phyloP scores from a whole-genome alignment of 2,329 filamentous ascomycete species.

The Aspergillus oerlinghausenensis region DNA sequence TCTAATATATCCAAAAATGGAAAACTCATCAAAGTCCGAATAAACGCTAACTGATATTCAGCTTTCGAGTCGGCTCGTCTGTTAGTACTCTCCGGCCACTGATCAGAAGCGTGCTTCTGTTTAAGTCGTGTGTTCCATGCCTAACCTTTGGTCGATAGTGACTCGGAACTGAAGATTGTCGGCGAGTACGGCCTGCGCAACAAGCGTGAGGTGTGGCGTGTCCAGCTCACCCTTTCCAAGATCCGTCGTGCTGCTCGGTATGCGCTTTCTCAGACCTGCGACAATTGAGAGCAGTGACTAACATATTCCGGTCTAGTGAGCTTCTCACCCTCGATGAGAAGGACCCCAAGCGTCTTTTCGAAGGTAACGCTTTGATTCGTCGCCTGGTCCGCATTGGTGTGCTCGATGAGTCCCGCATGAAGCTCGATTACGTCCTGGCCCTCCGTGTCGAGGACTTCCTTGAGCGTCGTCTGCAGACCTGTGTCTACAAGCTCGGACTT shows the following conservation, averaged over 20 bases:
- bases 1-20: constrained; percentile 8
- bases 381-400: constrained; percentile 99
- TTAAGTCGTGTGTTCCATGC: constrained; percentile 77
- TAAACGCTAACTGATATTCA: constrained; percentile 39
- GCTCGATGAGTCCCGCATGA: constrained; percentile 99
- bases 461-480: constrained; percentile 99
- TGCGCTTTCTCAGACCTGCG: constrained; percentile 27
- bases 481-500: constrained; percentile 99
- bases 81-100: constrained; percentile 95
- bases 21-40: constrained; percentile 8
- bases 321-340: constrained; percentile 99
- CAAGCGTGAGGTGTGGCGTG: constrained; percentile 99
- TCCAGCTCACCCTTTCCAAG: constrained; percentile 99
- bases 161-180: constrained; percentile 99
- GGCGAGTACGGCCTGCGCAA: constrained; percentile 99
- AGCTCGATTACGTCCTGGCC: constrained; percentile 99
- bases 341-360: constrained; percentile 99
- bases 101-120: constrained; percentile 95
- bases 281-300: constrained; percentile 1
- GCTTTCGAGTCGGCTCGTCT: constrained; percentile 99
- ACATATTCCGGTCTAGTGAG: constrained; percentile 61
- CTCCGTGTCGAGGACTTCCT: constrained; percentile 99
- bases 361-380: constrained; percentile 99
- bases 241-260: constrained; percentile 99
- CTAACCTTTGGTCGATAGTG: constrained; percentile 73